Evolutionary conservation across 2,329 filamentous ascomycete genomes (phyloP), one percentile per base, ranked within the genome.

Genomic region (Fusarium hostae): DNA sequence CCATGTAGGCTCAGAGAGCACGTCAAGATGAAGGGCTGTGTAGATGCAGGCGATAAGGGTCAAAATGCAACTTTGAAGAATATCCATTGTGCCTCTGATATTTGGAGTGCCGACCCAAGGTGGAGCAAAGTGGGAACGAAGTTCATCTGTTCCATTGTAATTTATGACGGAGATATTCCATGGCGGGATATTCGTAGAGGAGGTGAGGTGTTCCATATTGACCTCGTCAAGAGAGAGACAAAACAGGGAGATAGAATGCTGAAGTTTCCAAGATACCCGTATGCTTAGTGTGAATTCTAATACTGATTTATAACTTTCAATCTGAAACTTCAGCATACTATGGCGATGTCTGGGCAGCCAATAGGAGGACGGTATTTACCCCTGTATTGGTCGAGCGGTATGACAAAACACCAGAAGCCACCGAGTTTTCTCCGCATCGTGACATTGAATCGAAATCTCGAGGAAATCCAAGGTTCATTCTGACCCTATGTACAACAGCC

Each of bases 41-140:
- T 57, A 65, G 2, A 65, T 37, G 4, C 62, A 65, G 3, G 62
- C 48, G 1, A 57, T 22, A 3, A 64, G 62, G 1, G 62, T 65
- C 10, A 65, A 39, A 9, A 64, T 18, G 15, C 62, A 65, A 2
- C 62, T 65, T 37, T 64, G 37, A 12, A 64, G 39, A 9, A 65
- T 64, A 2, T 39, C 26, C 16, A 22, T 5, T 0, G 59, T 50
- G 2, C 59, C 59, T 2, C 59, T 39, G 2, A 63, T 5, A 5
- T 15, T 20, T 0, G 59, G 59, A 1, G 9, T 7, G 0, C 5
- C 9, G 2, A 63, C 59, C 30, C 30, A 61, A 0, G 59, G 2
- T 5, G 59, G 56, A 26, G 59, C 43, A 15, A 18, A 1, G 12
- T 48, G 30, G 10, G 18, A 59, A 0, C 9, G 26, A 5, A 62